Evolutionary conservation across 139 green algal species (phyloP), one percentile per base, ranked within the genome.

Genomic region (Yamagishiella unicocca): DNA sequence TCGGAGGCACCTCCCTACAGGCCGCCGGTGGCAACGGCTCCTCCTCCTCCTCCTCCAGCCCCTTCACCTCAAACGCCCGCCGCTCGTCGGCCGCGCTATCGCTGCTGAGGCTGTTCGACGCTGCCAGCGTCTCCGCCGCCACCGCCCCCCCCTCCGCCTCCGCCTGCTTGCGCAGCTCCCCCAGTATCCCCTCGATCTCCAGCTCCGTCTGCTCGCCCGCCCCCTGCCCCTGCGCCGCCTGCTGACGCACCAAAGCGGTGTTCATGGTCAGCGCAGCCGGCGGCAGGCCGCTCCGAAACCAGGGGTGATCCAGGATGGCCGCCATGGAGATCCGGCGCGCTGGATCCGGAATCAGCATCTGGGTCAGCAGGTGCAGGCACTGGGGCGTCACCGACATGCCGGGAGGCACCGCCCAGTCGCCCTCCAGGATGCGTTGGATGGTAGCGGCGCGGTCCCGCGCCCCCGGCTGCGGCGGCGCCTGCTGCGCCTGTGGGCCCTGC

Each of bases 301-400:
- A 98, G 38, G 92, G 89, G 89, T 97, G 94, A 80, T 88, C 45
- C 89, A 95, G 93, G 81, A 98, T 96, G 72, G 92, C 87, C 12
- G 67, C 46, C 62, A 98, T 93, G 29, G 88, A 89, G 72, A 93
- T 84, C 35, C 96, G 89, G 19, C 61, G 79, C 3, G 4, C 19
- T 7, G 79, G 79, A 46, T 85, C 62, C 38, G 79, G 61, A 38
- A 64, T 29, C n/a, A 85, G 61, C 61, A 85, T 85, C 29, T 46
- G 62, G 7, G 31, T 54, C 3, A 86, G 80, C 22, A 86, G 43
- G 33, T 86, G 43, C 62, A 86, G 61, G 29, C 22, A 42, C 61
- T 50, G 64, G 31, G 80, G 80, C 0, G 43, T 42, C 2, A 86
- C 64, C 43, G 1, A 40, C 64, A 86, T 86, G 43, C 80, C 80